Conservation (phyloP, 2,329 filamentous ascomycete species). For the Pyrenophora seminiperda region DNA sequence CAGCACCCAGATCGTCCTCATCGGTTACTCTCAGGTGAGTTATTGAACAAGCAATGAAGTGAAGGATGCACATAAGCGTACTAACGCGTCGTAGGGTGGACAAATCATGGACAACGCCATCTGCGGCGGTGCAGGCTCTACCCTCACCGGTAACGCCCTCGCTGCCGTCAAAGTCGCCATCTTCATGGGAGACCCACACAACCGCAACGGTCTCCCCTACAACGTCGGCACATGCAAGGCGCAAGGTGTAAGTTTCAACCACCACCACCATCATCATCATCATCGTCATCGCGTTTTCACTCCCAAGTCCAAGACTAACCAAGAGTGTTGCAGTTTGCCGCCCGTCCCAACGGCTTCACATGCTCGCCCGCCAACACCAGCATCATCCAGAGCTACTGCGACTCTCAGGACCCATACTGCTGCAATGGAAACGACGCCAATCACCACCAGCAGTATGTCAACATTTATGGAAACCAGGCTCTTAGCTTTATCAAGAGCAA, state of each 20-base stretch:
- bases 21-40: conserved; percentile 66
- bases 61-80: not conserved
- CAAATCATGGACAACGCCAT: conserved; percentile 68
- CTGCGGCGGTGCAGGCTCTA: conserved; percentile 60
- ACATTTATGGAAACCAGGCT: conserved; percentile 64
- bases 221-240: conserved; percentile 66
- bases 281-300: no score
- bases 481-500: conserved; percentile 64
- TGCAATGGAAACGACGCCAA: conserved; percentile 66
- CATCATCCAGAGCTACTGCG: conserved; percentile 69
- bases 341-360: conserved; percentile 61
- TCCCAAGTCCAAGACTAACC: conserved; percentile 12
- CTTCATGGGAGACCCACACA: conserved; percentile 68
- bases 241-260: conserved; percentile 59
- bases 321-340: conserved; percentile 61
- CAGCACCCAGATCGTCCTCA: conserved; percentile 62
- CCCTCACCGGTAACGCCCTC: conserved; percentile 57
- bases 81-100: conserved; percentile 55
- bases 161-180: conserved; percentile 66
- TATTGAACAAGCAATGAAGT: not conserved
- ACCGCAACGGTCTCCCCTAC: conserved; percentile 61
- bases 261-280: not conserved
- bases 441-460: conserved; percentile 66
- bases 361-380: conserved; percentile 58
- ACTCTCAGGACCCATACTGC: conserved; percentile 68